Percentiles rank a stretch among this genome's conserved stretches.
phyloP scores from a whole-genome alignment of 2,329 filamentous ascomycete genomes.

The Fusarium sp. region DNA sequence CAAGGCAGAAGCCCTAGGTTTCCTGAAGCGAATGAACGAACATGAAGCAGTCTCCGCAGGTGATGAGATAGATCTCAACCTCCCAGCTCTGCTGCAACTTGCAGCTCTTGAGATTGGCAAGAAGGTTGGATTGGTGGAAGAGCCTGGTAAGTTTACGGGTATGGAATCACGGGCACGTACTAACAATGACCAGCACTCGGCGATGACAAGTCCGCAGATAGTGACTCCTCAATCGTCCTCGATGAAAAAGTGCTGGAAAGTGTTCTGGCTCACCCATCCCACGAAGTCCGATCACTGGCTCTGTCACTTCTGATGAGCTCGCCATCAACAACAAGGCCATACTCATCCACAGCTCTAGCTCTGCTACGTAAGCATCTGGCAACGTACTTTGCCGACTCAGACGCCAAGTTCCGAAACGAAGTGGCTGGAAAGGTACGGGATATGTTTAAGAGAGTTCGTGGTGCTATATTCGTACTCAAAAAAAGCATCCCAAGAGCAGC shows the following conservation, averaged over 20 bases:
- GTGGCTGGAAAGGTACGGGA: slow-evolving; percentile 78
- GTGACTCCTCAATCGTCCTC: slow-evolving; percentile 49
- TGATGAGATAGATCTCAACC: slow-evolving; percentile 59
- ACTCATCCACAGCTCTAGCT: slow-evolving; percentile 70
- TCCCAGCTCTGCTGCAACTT: slow-evolving; percentile 69
- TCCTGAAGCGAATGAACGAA: slow-evolving; percentile 69
- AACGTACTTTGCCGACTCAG: slow-evolving; percentile 82
- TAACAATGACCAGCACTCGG: slow-evolving; percentile 47
- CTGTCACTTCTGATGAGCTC: slow-evolving; percentile 84
- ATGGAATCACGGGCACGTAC: neutral
- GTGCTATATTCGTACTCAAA: slow-evolving; percentile 68
- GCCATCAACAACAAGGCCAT: slow-evolving; percentile 77
- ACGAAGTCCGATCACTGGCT: slow-evolving; percentile 79
- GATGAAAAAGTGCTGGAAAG: slow-evolving; percentile 60
- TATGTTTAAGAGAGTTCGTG: slow-evolving; percentile 80
- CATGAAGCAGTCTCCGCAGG: slow-evolving; percentile 59
- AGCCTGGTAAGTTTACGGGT: slow-evolving; percentile 62
- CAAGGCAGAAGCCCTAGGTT: slow-evolving; percentile 62
- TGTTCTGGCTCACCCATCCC: slow-evolving; percentile 66
- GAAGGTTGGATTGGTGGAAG: slow-evolving; percentile 75
- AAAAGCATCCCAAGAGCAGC: slow-evolving; percentile 54
- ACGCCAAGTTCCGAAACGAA: slow-evolving; percentile 87
- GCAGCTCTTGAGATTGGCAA: slow-evolving; percentile 78
- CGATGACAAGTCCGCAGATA: slow-evolving; percentile 25
- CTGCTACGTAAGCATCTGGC: slow-evolving; percentile 74